Evolutionary conservation across 1,284 basidiomycete genomes (phyloP).

Genomic region (Cutaneotrichosporon cavernicola): DNA sequence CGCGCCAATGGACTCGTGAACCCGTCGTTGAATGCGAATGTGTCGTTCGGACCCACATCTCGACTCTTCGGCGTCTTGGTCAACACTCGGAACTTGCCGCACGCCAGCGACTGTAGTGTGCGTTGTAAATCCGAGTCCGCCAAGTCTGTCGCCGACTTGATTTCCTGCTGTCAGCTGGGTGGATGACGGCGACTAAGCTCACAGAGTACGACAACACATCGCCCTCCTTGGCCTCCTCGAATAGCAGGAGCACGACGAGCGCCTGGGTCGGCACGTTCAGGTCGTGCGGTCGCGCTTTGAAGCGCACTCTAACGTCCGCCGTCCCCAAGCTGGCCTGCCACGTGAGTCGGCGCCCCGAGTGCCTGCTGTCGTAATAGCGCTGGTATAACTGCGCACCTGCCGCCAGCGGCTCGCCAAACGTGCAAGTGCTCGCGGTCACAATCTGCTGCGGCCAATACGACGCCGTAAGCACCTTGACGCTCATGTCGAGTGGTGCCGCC

Average conservation of each 20-base stretch:
- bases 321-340: conserved; percentile 94
- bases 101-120: conserved; percentile 91
- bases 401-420: conserved; percentile 65
- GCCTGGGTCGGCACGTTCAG: conserved; percentile 91
- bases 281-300: conserved; percentile 80
- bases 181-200: conserved; percentile 9
- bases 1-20: conserved; percentile 80
- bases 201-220: conserved; percentile 59
- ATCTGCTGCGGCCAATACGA: conserved; percentile 81
- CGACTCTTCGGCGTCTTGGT: conserved; percentile 86
- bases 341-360: conserved; percentile 84
- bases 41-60: conserved; percentile 72
- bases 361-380: conserved; percentile 81
- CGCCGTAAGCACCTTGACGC: conserved; percentile 85
- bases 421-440: conserved; percentile 61
- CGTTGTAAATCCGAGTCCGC: conserved; percentile 78
- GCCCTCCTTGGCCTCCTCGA: conserved; percentile 68
- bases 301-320: conserved; percentile 81
- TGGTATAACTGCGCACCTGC: conserved; percentile 75
- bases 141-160: conserved; percentile 65
- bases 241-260: conserved; percentile 82
- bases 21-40: conserved; percentile 82
- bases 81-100: conserved; percentile 92
- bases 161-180: conserved; percentile 51
- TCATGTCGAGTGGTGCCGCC: conserved; percentile 69